phyloP scores from a whole-genome alignment of 306 rosid genomes.

The Medicago ruthenica region DNA sequence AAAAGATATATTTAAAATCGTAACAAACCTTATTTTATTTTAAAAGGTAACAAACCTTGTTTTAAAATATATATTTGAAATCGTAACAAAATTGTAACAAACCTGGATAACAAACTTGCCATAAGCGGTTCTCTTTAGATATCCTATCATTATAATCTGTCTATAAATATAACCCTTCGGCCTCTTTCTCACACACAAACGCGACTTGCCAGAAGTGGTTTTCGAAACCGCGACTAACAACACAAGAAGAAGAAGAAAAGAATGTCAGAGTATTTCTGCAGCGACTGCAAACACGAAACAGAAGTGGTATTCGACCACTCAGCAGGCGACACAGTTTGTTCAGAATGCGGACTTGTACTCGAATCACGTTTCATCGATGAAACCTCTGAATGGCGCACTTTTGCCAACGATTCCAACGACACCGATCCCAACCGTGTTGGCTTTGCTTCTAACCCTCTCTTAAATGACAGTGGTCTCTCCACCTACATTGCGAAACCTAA shows the following conservation, averaged over 20 bases:
- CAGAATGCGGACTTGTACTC: conserved; percentile 95
- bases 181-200: too few relatives aligned
- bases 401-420: conserved; percentile 94
- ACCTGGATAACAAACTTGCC: too few relatives aligned
- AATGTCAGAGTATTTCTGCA: conserved; percentile 90
- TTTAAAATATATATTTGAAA: too few relatives aligned
- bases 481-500: conserved; percentile 94
- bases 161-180: too few relatives aligned
- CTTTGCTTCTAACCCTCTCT: conserved; percentile 80
- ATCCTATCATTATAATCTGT: too few relatives aligned
- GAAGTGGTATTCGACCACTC: conserved; percentile 95
- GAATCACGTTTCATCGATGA: conserved; percentile 96
- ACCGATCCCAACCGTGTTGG: conserved; percentile 93
- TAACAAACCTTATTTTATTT: too few relatives aligned
- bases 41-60: too few relatives aligned
- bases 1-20: too few relatives aligned
- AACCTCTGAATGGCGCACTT: conserved; percentile 94
- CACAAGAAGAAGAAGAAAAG: too few relatives aligned
- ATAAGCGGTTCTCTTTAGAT: too few relatives aligned
- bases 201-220: too few relatives aligned
- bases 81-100: too few relatives aligned
- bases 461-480: conserved; percentile 86
- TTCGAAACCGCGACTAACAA: background rate
- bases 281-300: conserved; percentile 93
- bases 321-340: conserved; percentile 90